Percentiles rank a stretch among this genome's conserved stretches.
phyloP scores from a whole-genome alignment of 148 eudicot species.

The Silene latifolia region DNA sequence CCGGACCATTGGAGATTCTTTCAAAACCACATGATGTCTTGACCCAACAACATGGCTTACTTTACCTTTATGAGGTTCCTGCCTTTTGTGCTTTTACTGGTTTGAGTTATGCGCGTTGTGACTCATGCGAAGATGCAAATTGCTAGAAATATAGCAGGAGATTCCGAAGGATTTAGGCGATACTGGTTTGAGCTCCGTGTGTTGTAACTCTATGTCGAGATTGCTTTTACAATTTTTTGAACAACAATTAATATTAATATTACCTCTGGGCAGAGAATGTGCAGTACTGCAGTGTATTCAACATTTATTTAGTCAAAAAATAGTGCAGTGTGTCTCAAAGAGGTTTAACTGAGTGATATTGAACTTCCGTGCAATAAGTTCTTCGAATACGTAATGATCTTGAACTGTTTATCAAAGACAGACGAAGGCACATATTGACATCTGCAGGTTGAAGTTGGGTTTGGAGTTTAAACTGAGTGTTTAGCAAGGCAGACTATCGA shows the following conservation, averaged over 20 bases:
- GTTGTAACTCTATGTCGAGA: neutral
- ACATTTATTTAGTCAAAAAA: too few relatives aligned
- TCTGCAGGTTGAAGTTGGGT: too few relatives aligned
- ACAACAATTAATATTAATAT: neutral
- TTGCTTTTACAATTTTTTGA: neutral
- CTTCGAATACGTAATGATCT: too few relatives aligned
- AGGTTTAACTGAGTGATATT: too few relatives aligned
- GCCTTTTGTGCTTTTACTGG: conserved; percentile 1
- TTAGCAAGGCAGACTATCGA: too few relatives aligned
- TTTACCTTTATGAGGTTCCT: neutral
- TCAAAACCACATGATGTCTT: neutral
- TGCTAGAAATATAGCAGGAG: neutral
- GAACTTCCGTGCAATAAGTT: too few relatives aligned
- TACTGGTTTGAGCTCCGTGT: neutral
- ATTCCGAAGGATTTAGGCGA: neutral
- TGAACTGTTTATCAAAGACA: too few relatives aligned
- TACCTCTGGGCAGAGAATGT: neutral
- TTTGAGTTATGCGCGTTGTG: neutral
- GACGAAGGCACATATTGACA: too few relatives aligned
- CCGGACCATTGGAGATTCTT: neutral
- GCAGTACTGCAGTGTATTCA: neutral
- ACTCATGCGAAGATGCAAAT: neutral
- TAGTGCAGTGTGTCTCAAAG: too few relatives aligned
- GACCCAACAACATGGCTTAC: neutral
- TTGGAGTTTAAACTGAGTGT: too few relatives aligned